Evolutionary conservation across 2,329 filamentous ascomycete genomes (phyloP).

Genomic region (Piedraia hortae): DNA sequence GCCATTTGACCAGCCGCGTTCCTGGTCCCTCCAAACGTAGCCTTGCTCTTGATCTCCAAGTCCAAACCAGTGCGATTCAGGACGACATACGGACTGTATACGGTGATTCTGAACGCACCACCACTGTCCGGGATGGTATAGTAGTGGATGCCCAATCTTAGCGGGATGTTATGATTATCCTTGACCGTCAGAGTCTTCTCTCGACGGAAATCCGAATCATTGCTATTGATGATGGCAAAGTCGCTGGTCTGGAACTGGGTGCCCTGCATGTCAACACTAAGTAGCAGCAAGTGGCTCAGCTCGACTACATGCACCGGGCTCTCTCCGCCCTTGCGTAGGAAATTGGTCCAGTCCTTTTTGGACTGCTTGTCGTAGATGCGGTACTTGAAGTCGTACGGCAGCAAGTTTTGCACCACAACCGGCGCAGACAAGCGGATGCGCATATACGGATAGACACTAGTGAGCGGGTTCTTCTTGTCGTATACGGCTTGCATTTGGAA

Average conservation of each 20-base stretch:
- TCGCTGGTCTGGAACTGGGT: constrained; percentile 85
- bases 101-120: constrained; percentile 81
- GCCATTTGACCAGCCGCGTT: constrained; percentile 59
- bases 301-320: constrained; percentile 96
- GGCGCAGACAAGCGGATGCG: constrained; percentile 72
- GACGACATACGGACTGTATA: constrained; percentile 85
- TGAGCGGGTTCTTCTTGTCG: constrained; percentile 59
- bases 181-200: constrained; percentile 58
- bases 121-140: constrained; percentile 72
- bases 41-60: constrained; percentile 67
- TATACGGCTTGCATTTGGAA: constrained; percentile 81
- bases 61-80: constrained; percentile 85
- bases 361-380: constrained; percentile 97
- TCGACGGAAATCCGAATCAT: constrained; percentile 63
- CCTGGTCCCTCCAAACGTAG: constrained; percentile 58
- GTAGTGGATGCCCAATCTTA: constrained; percentile 74
- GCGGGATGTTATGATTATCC: constrained; percentile 51
- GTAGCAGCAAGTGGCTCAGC: constrained; percentile 67
- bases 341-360: constrained; percentile 97
- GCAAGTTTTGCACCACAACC: constrained; percentile 73
- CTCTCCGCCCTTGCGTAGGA: constrained; percentile 80
- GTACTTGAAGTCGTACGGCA: constrained; percentile 98
- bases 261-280: constrained; percentile 92
- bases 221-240: constrained; percentile 86
- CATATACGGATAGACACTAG: constrained; percentile 80